Evolutionary conservation across 2,329 filamentous ascomycete species (phyloP).

Genomic region (Calonectria pseudoturangicola): DNA sequence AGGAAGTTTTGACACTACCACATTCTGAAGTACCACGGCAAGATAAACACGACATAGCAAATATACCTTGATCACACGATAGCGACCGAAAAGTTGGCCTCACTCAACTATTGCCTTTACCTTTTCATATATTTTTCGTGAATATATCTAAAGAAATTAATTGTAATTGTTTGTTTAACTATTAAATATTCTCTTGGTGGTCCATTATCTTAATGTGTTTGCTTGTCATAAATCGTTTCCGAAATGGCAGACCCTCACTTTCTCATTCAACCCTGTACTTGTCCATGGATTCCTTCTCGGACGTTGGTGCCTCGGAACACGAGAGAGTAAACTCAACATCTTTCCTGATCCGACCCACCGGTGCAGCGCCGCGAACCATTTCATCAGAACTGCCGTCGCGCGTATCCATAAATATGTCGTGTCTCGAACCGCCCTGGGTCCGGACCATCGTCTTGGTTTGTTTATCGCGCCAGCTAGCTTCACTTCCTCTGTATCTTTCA

Average conservation of each 20-base stretch:
- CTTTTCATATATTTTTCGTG: too few relatives aligned
- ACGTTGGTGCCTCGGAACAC: constrained; percentile 7
- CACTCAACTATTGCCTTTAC: too few relatives aligned
- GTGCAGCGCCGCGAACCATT: neutral
- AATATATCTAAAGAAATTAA: neutral
- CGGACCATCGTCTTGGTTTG: constrained; percentile 21
- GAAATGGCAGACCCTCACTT: too few relatives aligned
- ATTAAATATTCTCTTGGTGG: constrained; percentile 4
- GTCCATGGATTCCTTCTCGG: constrained; percentile 20
- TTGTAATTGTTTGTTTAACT: neutral
- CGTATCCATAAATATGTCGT: constrained; percentile 8
- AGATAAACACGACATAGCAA: too few relatives aligned
- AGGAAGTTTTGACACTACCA: too few relatives aligned
- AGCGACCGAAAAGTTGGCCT: too few relatives aligned
- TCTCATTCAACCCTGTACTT: constrained; percentile 6
- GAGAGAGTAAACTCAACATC: constrained; percentile 18
- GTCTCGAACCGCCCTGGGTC: neutral
- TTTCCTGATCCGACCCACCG: constrained; percentile 14
- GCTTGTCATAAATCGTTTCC: constrained; percentile 18
- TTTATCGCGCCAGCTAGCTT: constrained; percentile 20
- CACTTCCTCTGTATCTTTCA: constrained; percentile 13
- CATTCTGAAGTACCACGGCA: too few relatives aligned
- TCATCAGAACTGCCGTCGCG: constrained; percentile 8
- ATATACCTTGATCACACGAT: too few relatives aligned
- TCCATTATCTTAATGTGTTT: neutral